These are phyloP conservation scores for Elaeis oleifera DNA, from an alignment of 202 grass and related monocot genomes.

Conservation along the genomic window DNA sequence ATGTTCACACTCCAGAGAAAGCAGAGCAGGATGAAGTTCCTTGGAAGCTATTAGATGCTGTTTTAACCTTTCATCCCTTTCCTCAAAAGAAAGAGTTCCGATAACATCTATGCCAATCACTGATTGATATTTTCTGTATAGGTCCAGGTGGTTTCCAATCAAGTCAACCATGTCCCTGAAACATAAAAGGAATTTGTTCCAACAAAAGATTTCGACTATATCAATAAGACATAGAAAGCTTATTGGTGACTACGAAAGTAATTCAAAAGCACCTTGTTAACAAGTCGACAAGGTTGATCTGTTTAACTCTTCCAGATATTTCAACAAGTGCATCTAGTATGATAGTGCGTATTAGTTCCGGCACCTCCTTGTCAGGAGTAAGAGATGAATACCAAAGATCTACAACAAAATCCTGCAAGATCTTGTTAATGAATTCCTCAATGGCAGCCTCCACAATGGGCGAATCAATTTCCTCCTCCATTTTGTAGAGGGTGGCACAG, in stretches of 20 bases:
- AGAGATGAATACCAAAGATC: constrained; percentile 89
- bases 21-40: constrained; percentile 90
- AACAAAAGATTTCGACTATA: constrained; percentile 14
- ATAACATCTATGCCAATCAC: constrained; percentile 79
- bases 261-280: constrained; percentile 64
- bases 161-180: constrained; percentile 89
- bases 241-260: constrained; percentile 3
- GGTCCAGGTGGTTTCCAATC: constrained; percentile 71
- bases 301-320: constrained; percentile 68
- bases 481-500: constrained; percentile 51
- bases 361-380: constrained; percentile 77
- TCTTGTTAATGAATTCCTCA: constrained; percentile 77
- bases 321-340: constrained; percentile 86
- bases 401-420: constrained; percentile 85
- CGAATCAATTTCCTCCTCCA: constrained; percentile 86
- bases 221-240: constrained; percentile 14
- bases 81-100: constrained; percentile 83
- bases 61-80: constrained; percentile 93
- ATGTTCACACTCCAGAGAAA: constrained; percentile 89
- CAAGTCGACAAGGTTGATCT: constrained; percentile 92
- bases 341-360: constrained; percentile 71
- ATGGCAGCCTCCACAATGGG: constrained; percentile 69
- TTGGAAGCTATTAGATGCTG: constrained; percentile 75
- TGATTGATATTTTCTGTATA: constrained; percentile 81
- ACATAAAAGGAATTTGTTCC: constrained; percentile 1